Evolutionary conservation across 2,329 filamentous ascomycete genomes (phyloP).

Genomic region (Chrysosporium keratinophilum): DNA sequence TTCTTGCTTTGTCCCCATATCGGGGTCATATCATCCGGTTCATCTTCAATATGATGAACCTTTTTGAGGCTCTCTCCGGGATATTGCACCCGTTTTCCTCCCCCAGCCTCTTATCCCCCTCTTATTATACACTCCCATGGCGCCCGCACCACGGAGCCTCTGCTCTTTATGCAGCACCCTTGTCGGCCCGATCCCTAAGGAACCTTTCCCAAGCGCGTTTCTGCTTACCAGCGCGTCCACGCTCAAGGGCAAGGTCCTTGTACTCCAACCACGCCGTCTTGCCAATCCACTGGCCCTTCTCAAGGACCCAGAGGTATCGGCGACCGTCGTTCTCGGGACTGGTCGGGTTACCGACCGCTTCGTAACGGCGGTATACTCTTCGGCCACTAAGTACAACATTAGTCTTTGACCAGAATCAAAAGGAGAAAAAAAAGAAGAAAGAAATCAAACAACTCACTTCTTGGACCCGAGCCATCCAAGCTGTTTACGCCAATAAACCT

Average conservation of each 20-base stretch:
- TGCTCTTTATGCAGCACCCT: neutral
- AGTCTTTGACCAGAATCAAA: neutral
- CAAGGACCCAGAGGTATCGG: conserved; percentile 15
- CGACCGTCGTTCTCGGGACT: neutral
- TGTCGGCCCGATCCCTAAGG: neutral
- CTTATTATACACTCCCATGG: neutral
- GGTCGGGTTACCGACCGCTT: conserved; percentile 15
- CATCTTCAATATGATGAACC: neutral
- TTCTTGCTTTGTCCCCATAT: neutral
- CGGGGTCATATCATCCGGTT: neutral
- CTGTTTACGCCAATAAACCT: conserved; percentile 14
- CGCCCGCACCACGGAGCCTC: neutral
- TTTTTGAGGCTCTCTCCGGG: neutral
- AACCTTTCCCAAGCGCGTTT: neutral
- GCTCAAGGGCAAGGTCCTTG: conserved; percentile 5
- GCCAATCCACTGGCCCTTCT: conserved; percentile 16
- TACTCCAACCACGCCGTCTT: conserved; percentile 12
- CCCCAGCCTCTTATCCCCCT: neutral
- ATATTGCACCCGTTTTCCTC: neutral
- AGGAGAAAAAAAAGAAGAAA: neutral
- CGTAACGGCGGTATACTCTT: conserved; percentile 15
- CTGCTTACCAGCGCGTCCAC: conserved; percentile 1
- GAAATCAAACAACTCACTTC: conserved; percentile 1
- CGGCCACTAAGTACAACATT: conserved; percentile 1
- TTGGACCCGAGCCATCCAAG: conserved; percentile 16